Conservation (phyloP, 2,329 filamentous ascomycete species). For the Epichloe aotearoae region DNA sequence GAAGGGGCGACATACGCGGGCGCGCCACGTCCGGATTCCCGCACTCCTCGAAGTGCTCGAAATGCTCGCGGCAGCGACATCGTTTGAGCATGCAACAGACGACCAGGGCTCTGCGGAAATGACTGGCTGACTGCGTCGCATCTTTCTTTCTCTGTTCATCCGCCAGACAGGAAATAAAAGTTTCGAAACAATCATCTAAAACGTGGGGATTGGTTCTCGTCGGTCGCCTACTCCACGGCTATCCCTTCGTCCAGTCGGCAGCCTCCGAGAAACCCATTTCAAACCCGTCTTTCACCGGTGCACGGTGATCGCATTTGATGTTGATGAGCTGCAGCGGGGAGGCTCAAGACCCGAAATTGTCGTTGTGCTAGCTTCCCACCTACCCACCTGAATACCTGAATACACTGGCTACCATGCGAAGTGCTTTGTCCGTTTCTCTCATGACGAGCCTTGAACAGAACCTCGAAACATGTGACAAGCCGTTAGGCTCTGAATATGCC, state of each 20-base stretch:
- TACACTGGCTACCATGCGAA: not conserved
- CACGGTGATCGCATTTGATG: not conserved
- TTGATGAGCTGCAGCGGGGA: too few species aligned
- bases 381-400: too few species aligned
- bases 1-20: not conserved
- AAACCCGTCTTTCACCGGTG: not conserved
- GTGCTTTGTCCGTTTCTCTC: not conserved
- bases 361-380: too few species aligned
- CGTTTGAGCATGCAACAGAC: not conserved
- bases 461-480: too few species aligned
- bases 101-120: not conserved
- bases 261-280: not conserved
- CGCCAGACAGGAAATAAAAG: not conserved
- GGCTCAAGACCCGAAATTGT: too few species aligned
- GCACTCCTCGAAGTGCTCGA: not conserved
- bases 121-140: constrained; percentile 1
- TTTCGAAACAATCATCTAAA: not conserved
- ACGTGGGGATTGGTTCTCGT: not conserved
- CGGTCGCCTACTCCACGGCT: not conserved
- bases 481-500: not conserved
- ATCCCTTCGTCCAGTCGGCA: not conserved
- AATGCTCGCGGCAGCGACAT: not conserved
- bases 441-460: not conserved
- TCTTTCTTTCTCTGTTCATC: not conserved
- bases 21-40: not conserved